These are phyloP conservation scores for Ustilago curta DNA, from an alignment of 1,284 basidiomycete species.

Conservation along the genomic window DNA sequence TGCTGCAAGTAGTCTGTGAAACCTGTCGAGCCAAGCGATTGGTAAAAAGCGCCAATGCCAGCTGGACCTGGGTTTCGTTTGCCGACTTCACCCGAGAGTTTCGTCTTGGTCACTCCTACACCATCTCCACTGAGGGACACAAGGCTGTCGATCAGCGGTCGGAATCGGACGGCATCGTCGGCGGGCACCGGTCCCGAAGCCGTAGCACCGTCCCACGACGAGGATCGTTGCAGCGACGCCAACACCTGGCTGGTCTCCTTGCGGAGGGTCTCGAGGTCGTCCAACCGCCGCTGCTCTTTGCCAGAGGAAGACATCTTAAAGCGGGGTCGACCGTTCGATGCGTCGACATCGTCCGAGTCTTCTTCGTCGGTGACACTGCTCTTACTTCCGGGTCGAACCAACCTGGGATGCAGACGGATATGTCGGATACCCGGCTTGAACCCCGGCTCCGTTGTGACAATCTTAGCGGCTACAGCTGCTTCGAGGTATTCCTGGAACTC, in stretches of 20 bases:
- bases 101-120: slow-evolving; percentile 19
- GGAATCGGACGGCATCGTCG: slow-evolving; percentile 33
- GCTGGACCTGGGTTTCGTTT: slow-evolving; percentile 32
- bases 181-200: slow-evolving; percentile 30
- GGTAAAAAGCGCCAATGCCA: slow-evolving; percentile 44
- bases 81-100: slow-evolving; percentile 29
- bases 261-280: slow-evolving; percentile 16
- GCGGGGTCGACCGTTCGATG: slow-evolving; percentile 1
- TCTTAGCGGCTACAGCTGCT: slow-evolving; percentile 39
- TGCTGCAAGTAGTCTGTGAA: slow-evolving; percentile 47
- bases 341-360: slow-evolving; percentile 14
- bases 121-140: slow-evolving; percentile 6
- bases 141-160: slow-evolving; percentile 43
- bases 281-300: slow-evolving; percentile 11
- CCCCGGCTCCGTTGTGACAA: slow-evolving; percentile 51
- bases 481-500: slow-evolving; percentile 44
- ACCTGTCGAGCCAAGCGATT: slow-evolving; percentile 42
- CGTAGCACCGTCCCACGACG: slow-evolving; percentile 25
- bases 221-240: slow-evolving; percentile 28
- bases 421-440: slow-evolving; percentile 43
- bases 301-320: slow-evolving; percentile 14
- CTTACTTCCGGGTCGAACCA: slow-evolving; percentile 23
- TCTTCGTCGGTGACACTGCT: slow-evolving; percentile 25
- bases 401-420: slow-evolving; percentile 39
- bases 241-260: slow-evolving; percentile 33